Conservation (phyloP, 768 basidiomycete genomes). For the Mycena maculata region DNA sequence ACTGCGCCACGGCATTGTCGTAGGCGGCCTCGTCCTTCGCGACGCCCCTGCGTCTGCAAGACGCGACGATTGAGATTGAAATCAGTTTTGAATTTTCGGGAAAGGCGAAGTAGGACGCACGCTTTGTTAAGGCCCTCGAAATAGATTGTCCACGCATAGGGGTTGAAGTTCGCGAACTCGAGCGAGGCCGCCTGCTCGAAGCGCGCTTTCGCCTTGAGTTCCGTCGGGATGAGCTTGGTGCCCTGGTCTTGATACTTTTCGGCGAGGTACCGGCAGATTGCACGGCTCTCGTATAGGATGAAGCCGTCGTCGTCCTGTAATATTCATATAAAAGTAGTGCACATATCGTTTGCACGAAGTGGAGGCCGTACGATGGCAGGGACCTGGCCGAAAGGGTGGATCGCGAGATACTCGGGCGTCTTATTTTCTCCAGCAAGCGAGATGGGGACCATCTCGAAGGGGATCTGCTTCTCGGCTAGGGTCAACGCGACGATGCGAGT, state of each 20-base stretch:
- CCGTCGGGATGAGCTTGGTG: conserved; percentile 50
- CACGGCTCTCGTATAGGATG: conserved; percentile 60
- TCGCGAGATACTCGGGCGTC: conserved; percentile 43
- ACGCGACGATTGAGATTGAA: background rate
- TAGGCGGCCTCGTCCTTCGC: conserved; percentile 40
- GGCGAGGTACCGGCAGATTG: conserved; percentile 58
- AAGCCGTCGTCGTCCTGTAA: conserved; percentile 59
- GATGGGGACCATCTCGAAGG: conserved; percentile 56
- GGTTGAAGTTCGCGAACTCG: conserved; percentile 16
- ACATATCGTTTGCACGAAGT: background rate
- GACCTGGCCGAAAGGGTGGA: conserved; percentile 65
- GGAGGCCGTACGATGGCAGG: background rate
- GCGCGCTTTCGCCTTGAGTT: conserved; percentile 36
- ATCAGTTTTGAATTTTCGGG: background rate
- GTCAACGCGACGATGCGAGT: conserved; percentile 53
- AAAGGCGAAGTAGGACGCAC: conserved; percentile 10
- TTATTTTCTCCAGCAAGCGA: conserved; percentile 56
- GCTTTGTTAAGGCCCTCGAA: background rate
- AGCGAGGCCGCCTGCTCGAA: conserved; percentile 36
- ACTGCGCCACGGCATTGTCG: conserved; percentile 41
- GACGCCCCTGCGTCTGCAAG: background rate
- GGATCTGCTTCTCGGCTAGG: conserved; percentile 59
- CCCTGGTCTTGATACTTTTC: conserved; percentile 54
- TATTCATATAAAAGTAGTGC: too few species aligned
- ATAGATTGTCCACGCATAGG: background rate